Conservation (phyloP, 306 rosid species). For the Abrus pulchellus region DNA sequence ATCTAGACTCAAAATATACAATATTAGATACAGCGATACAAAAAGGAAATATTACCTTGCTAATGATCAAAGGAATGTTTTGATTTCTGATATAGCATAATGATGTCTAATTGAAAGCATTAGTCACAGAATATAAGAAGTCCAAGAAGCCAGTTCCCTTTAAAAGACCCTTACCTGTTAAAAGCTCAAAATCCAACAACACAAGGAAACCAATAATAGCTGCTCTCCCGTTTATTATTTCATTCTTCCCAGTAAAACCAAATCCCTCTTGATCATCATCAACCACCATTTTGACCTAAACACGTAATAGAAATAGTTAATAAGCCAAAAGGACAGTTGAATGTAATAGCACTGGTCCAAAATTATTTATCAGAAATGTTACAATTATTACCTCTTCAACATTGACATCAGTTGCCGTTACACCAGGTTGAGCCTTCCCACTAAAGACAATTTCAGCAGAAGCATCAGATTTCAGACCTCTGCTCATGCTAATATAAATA, state of each 20-base stretch:
- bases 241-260: slow-evolving; percentile 81
- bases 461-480: slow-evolving; percentile 56
- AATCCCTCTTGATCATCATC: slow-evolving; percentile 76
- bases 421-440: slow-evolving; percentile 94
- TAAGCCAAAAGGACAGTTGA: not conserved
- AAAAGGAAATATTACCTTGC: slow-evolving; percentile 39
- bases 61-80: slow-evolving; percentile 3
- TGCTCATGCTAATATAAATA: slow-evolving; percentile 77
- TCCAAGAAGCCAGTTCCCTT: slow-evolving; percentile 98
- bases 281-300: slow-evolving; percentile 86
- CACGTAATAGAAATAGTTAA: slow-evolving; percentile 25
- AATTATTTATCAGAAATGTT: not conserved
- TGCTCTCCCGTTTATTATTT: slow-evolving; percentile 90
- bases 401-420: slow-evolving; percentile 81
- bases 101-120: slow-evolving; percentile 66
- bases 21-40: slow-evolving; percentile 35
- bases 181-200: slow-evolving; percentile 91
- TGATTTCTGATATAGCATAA: slow-evolving; percentile 7
- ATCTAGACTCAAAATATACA: slow-evolving; percentile 47
- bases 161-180: slow-evolving; percentile 92
- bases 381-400: slow-evolving; percentile 77
- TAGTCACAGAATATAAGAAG: slow-evolving; percentile 73
- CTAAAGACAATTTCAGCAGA: slow-evolving; percentile 88
- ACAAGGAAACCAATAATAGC: slow-evolving; percentile 86
- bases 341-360: not conserved